Evolutionary conservation across 2,329 filamentous ascomycete genomes (phyloP), one percentile per base, ranked within the genome.

Genomic region (Arthrobotrys musiformis): DNA sequence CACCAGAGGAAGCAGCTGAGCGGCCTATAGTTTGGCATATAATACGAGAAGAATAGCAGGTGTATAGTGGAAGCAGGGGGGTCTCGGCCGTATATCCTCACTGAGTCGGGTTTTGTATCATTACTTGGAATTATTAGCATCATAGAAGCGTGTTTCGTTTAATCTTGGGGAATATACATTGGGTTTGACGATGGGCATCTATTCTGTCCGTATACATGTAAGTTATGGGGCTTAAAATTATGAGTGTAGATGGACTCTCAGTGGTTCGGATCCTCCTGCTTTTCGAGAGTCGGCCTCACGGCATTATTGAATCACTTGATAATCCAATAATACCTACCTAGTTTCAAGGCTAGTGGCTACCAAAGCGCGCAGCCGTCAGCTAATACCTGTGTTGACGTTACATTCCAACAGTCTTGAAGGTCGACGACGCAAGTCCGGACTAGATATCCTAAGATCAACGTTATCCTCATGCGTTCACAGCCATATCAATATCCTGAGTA

Each of bases 1-100:
- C 60, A 80, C 80, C 1, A 81, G 78, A 78, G 79, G 78, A 63
- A 79, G 78, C 63, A 76, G 78, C 58, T 81, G 79, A 52, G 15
- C 15, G 13, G 24, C 26, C 46, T 19, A 2, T 54, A 15, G 4
- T 40, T 26, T 52, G 9, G 11, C 5, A 0, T 11, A 44, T 19
- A 30, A 46, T n/a, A 58, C 7, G 50, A 35, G 15, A 22, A 11
- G 19, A n/a, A 5, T 17, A 33, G 44, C 4, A 15, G 24, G 33
- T 13, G 33, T 30, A 30, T 30, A 24, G 37, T 19, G 48, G 13
- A 22, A 19, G 37, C 13, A 22, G 35, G 35, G 35, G 33, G 48
- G 7, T 40, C 9, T 30, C 37, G 19, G 9, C 8, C 24, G 7
- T 50, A 15, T 26, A 28, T 11, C 8, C 30, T 40, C 13, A 5